These are phyloP conservation scores for Schoenoplectus triqueter DNA, from an alignment of 202 grass and related monocot genomes.

Conservation along the genomic window DNA sequence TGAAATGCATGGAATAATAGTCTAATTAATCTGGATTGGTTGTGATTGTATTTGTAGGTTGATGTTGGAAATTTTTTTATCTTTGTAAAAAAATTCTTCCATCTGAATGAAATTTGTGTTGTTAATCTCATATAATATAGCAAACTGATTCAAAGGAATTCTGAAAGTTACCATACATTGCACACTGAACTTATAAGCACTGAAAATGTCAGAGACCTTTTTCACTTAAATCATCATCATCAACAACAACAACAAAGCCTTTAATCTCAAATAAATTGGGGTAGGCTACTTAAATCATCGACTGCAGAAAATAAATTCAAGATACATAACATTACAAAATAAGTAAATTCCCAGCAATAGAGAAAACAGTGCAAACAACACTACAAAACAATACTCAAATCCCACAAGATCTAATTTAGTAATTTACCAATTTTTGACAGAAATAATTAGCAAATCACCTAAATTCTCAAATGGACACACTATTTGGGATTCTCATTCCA, in stretches of 20 bases:
- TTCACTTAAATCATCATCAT: background rate
- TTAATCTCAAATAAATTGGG: no score
- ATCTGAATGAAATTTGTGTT: background rate
- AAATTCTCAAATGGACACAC: constrained; percentile 61
- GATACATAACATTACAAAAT: background rate
- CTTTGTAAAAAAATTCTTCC: background rate
- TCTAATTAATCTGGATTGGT: background rate
- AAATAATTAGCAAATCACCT: background rate
- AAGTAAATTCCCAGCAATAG: background rate
- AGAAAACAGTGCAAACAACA: background rate
- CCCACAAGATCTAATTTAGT: background rate
- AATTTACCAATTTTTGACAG: background rate
- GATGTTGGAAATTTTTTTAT: background rate
- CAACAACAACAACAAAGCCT: no score
- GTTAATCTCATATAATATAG: background rate
- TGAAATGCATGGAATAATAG: background rate
- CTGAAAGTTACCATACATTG: background rate
- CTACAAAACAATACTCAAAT: background rate
- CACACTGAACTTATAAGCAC: background rate
- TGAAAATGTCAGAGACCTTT: background rate
- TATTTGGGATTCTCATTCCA: constrained; percentile 76
- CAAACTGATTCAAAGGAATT: background rate
- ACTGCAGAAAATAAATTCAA: background rate
- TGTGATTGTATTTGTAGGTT: background rate
- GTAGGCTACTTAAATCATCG: background rate